Base-by-base conservation (phyloP, 805 yeast genomes). In the Candida schatavii region DNA sequence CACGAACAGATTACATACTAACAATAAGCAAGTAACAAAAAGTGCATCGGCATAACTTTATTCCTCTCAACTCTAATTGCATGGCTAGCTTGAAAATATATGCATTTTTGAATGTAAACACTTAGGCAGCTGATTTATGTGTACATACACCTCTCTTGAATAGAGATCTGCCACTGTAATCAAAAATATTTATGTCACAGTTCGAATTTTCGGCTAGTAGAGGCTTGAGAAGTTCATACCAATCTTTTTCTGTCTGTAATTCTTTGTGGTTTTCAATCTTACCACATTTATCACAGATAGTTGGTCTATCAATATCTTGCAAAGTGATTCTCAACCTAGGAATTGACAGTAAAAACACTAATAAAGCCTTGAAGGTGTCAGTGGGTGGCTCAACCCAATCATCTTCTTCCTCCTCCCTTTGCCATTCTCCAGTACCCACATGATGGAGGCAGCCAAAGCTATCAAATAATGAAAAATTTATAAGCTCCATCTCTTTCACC, bases 401-500 rank as follows among this genome's bases (percentile, higher is more conserved):
- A 35, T 48, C 51, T 31, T 31, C 35, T 25, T 39, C 41, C 18
- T 41, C 48, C 15, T 43, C 46, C 31, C 47, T 52, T 23, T 43
- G 47, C 2, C 42, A 9, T 3, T 34, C 43, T 22, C 45, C 52
- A 9, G 32, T 50, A 49, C 46, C 43, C n/a, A 35, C 34, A 49
- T 58, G 40, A 7, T 43, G 44, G 32, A 46, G 46, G 21, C 47
- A 48, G 10, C 48, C 48, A 29, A 43, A 48, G 26, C 40, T 31
- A 18, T 49, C 53, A 17, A 55, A 44, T 25, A 68, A 50, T 41
- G 63, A 66, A 40, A 70, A 68, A 43, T 68, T 63, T 4, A 54
- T 45, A 10, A 70, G 52, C 10, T 48, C 46, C 11, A 70, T 46
- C 14, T 50, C 46, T 15, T 51, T 48, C 35, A 70, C 41, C n/a